phyloP scores from a whole-genome alignment of 1,284 basidiomycete genomes.

The Moniliella sp. region DNA sequence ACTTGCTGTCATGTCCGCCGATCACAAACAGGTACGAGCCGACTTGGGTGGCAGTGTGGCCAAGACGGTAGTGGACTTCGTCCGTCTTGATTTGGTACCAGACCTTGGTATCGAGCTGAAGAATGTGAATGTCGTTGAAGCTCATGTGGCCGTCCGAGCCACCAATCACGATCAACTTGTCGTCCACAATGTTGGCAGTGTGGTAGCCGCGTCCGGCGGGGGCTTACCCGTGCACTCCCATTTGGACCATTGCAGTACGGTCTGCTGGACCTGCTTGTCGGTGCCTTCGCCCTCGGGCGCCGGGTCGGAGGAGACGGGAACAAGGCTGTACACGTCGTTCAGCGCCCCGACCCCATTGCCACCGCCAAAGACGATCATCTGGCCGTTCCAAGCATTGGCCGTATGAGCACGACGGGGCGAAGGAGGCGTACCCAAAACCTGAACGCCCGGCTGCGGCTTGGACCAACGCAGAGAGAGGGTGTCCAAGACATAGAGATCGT shows the following conservation, averaged over 20 bases:
- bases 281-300: too few relatives aligned
- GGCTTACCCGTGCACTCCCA: conserved; percentile 16
- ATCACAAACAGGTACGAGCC: conserved; percentile 77
- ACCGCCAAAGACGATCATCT: conserved; percentile 69
- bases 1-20: conserved; percentile 61
- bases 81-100: conserved; percentile 50
- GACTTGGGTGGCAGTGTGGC: conserved; percentile 68
- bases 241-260: conserved; percentile 47
- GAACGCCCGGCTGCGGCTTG: conserved; percentile 13
- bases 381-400: conserved; percentile 50
- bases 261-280: too few relatives aligned
- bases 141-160: conserved; percentile 43
- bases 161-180: conserved; percentile 60
- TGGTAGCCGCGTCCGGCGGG: conserved; percentile 60
- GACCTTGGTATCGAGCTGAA: conserved; percentile 47
- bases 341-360: conserved; percentile 69
- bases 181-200: conserved; percentile 62
- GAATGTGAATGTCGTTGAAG: conserved; percentile 66
- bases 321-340: conserved; percentile 71
- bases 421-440: conserved; percentile 35
- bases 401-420: conserved; percentile 64
- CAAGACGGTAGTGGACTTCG: conserved; percentile 48
- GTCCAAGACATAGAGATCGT: conserved; percentile 58
- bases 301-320: conserved; percentile 41
- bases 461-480: conserved; percentile 37